These are phyloP conservation scores for Mortierella sp. DNA, from an alignment of 371 early-diverging fungal species.

Conservation along the genomic window DNA sequence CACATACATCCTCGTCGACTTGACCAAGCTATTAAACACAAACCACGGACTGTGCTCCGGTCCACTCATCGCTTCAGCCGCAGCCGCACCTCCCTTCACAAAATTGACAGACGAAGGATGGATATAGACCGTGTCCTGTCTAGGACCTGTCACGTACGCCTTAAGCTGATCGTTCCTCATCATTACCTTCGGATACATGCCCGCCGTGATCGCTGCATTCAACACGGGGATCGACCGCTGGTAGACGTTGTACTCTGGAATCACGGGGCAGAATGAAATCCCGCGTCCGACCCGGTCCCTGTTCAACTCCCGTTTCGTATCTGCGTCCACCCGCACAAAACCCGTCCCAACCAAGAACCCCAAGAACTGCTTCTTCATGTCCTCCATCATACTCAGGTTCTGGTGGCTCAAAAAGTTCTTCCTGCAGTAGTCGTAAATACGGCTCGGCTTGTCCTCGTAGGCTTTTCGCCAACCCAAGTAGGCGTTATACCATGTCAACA, in stretches of 20 bases:
- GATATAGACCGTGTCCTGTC: conserved; percentile 57
- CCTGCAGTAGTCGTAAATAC: conserved; percentile 62
- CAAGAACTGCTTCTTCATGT: conserved; percentile 83
- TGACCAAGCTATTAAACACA: conserved; percentile 68
- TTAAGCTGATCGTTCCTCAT: conserved; percentile 38
- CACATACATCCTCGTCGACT: conserved; percentile 63
- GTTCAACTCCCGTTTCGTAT: conserved; percentile 27
- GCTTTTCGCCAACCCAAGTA: conserved; percentile 77
- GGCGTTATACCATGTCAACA: conserved; percentile 80
- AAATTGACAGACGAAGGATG: conserved; percentile 72
- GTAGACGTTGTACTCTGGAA: conserved; percentile 59
- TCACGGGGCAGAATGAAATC: conserved; percentile 60
- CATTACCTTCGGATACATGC: conserved; percentile 75
- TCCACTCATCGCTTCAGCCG: conserved; percentile 13
- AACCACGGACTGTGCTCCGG: conserved; percentile 54
- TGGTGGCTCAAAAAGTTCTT: conserved; percentile 70
- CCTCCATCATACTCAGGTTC: conserved; percentile 79
- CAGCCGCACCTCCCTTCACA: conserved; percentile 52
- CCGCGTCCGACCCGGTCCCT: conserved; percentile 36
- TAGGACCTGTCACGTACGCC: conserved; percentile 52
- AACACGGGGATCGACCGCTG: conserved; percentile 62
- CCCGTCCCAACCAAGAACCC: conserved; percentile 79
- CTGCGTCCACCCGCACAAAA: conserved; percentile 63
- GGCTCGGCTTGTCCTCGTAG: conserved; percentile 20
- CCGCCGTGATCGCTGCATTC: conserved; percentile 75